A percentile compares a stretch with the other conserved stretches of the same genome.
Evolutionary conservation across 2,329 filamentous ascomycete species (phyloP).

Genomic region (Colletotrichum sp.): DNA sequence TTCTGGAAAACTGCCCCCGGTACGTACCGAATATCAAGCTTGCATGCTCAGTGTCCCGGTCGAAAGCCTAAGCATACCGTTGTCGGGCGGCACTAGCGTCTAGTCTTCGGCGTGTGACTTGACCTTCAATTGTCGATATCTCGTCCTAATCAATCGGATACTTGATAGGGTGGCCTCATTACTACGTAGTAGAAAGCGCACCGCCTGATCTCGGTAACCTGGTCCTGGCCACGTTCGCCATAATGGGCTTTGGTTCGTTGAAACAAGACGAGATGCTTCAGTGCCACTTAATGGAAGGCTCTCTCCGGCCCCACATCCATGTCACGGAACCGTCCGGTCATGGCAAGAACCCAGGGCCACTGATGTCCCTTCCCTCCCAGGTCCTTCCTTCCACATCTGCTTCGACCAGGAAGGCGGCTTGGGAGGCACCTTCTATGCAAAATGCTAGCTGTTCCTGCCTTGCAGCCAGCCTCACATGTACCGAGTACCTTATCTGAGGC

Average conservation of each 20-base stretch:
- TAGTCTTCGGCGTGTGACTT: background rate
- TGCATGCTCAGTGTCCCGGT: no score
- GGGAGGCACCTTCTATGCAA: background rate
- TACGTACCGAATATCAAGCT: background rate
- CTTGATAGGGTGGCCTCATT: background rate
- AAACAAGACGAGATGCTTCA: background rate
- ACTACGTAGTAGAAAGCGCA: rapidly evolving
- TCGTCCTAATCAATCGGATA: background rate
- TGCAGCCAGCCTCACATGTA: background rate
- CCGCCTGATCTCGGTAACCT: background rate
- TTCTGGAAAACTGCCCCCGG: background rate
- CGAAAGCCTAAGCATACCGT: background rate
- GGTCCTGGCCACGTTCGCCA: background rate
- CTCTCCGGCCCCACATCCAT: background rate
- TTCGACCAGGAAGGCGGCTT: background rate
- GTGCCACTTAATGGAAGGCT: background rate
- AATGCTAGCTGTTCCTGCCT: background rate
- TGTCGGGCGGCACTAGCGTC: background rate
- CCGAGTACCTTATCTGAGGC: background rate
- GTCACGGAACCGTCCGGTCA: background rate
- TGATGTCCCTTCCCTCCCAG: background rate
- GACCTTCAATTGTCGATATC: background rate
- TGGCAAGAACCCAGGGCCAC: background rate
- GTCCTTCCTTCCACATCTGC: background rate
- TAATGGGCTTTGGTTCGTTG: background rate